Base-by-base conservation (phyloP, 2,329 filamentous ascomycete genomes). In the Septoria linicola region DNA sequence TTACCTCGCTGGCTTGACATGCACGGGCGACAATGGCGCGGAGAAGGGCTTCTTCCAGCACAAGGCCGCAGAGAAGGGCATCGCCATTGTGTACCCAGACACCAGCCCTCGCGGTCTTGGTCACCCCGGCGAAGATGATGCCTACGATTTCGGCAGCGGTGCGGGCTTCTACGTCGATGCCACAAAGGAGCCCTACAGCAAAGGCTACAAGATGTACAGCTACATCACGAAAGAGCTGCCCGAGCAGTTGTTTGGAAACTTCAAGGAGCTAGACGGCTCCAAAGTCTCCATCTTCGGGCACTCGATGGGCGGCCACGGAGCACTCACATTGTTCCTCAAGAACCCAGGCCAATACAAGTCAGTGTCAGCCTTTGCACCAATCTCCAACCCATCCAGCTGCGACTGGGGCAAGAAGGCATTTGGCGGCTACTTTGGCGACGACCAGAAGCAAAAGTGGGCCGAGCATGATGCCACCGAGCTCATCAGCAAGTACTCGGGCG, bases 381-480 rank as follows among this genome's bases (percentile, higher is more conserved):
- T 61, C 32, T 54, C 55, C 23, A 61, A 61, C 39, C 59, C 59
- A 41, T 44, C 79, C 55, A 82, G 85, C 61, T 95, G 88, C 65
- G 88, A 88, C 1, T 99, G 93, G 93, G 93, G 93, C 23, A 80
- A 95, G 71, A 99, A 99, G 80, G 93, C 93, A 0, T 97, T 99
- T 69, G 73, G 73, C 21, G 92, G 93, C 4, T 99, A 99, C 75
- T 81, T 99, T 39, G 92, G 93, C 14, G 82, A 82, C 39, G 75
- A 80, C 13, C 80, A 90, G 57, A 78, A 81, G 64, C 80, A 83
- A 55, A 84, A 80, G 71, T 97, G 93, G 89, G 87, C 86, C 70
- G 82, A 84, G 72, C 88, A 96, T 69, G 93, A 99, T 69, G 89
- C 93, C 4, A 95, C 91, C 0, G 91, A 96, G 77, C 78, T 99